Conservation (phyloP, 306 rosid genomes). For the Cercis canadensis region DNA sequence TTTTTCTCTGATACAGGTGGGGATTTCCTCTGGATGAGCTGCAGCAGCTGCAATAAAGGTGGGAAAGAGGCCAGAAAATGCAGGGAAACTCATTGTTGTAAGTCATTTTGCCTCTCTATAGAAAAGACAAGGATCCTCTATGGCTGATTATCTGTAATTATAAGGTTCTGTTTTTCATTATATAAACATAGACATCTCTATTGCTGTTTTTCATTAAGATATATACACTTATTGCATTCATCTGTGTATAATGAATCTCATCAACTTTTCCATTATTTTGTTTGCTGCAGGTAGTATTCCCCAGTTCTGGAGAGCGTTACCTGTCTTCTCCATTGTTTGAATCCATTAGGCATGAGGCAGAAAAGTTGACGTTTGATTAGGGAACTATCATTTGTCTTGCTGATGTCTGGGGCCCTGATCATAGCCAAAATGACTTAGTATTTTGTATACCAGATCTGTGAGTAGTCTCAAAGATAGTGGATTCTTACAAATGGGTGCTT, state of each 20-base stretch:
- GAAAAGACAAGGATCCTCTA: no score
- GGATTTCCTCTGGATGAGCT: conserved; percentile 76
- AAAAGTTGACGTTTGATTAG: conserved; percentile 48
- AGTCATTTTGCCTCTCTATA: conserved; percentile 6
- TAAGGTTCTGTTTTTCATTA: no score
- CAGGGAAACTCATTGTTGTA: conserved; percentile 67
- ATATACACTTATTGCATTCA: not conserved
- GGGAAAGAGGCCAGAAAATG: conserved; percentile 52
- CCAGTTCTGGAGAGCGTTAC: conserved; percentile 59
- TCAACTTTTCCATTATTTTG: not conserved
- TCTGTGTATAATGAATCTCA: not conserved
- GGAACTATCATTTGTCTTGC: not conserved
- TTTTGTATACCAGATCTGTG: no score
- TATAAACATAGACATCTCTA: no score
- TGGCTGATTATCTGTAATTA: no score
- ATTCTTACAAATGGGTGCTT: no score
- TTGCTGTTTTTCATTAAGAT: no score
- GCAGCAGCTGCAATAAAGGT: conserved; percentile 62
- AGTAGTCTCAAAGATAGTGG: no score
- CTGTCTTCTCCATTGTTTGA: conserved; percentile 55
- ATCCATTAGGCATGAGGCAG: conserved; percentile 52
- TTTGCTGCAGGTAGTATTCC: conserved; percentile 52
- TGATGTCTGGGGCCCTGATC: not conserved
- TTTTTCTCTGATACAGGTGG: conserved; percentile 50
- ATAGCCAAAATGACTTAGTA: no score